Evolutionary conservation across 176 grass and related monocot species (phyloP).

Genomic region (Avena insularis): DNA sequence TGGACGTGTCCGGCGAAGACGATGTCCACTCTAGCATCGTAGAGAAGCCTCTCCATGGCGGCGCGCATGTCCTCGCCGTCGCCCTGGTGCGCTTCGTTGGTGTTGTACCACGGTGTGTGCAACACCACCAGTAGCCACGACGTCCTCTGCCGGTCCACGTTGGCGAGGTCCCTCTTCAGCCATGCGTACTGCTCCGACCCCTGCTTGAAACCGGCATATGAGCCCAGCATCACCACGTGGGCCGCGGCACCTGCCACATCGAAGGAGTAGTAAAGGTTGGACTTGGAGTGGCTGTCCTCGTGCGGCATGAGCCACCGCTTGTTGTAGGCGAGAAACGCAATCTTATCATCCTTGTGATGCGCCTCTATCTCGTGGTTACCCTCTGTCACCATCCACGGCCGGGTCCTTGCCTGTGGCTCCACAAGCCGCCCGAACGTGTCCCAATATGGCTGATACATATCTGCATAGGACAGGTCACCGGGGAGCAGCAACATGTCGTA

Average conservation of each 20-base stretch:
- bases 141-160: constrained; percentile 58
- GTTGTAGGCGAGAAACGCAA: constrained; percentile 67
- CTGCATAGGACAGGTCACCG: constrained; percentile 84
- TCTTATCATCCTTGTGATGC: constrained; percentile 23
- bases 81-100: constrained; percentile 72
- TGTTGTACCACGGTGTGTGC: constrained; percentile 89
- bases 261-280: constrained; percentile 90
- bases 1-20: constrained; percentile 79
- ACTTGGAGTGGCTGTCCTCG: constrained; percentile 60
- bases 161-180: constrained; percentile 56
- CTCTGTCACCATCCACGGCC: constrained; percentile 86
- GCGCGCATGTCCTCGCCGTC: constrained; percentile 52
- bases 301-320: constrained; percentile 78
- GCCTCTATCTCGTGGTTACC: constrained; percentile 83
- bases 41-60: constrained; percentile 65
- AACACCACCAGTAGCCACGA: constrained; percentile 63
- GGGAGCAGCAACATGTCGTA: constrained; percentile 88
- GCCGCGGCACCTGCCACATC: constrained; percentile 60
- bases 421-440: too few relatives aligned
- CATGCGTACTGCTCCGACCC: constrained; percentile 65
- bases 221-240: constrained; percentile 75
- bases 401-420: constrained; percentile 63
- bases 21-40: constrained; percentile 57
- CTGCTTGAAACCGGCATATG: constrained; percentile 48
- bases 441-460: constrained; percentile 65